Conservation (phyloP, 345 rosid genomes). For the Lenwebbia sp. region DNA sequence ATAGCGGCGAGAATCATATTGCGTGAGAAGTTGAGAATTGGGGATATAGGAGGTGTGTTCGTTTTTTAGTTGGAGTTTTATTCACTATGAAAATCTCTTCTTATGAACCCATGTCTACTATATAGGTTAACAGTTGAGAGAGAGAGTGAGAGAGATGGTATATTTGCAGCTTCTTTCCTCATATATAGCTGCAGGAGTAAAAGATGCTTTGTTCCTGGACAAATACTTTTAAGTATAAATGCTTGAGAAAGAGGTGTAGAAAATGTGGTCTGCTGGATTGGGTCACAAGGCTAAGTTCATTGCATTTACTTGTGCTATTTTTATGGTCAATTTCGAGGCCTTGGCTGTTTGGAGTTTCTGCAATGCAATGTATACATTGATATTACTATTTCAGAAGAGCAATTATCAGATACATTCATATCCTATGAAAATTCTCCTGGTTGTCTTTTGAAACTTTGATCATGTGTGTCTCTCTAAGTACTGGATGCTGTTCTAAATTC, state of each 20-base stretch:
- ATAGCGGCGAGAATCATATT: slow-evolving; percentile 59
- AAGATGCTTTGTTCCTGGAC: too few species aligned
- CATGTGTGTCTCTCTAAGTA: neutral
- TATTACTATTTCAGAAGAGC: neutral
- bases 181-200: too few species aligned
- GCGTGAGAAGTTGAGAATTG: slow-evolving; percentile 63
- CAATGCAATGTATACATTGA: neutral
- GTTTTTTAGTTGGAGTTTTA: neutral
- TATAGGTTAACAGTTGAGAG: neutral
- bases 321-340: neutral
- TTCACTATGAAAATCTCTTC: neutral
- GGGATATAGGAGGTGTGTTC: slow-evolving; percentile 61
- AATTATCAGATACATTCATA: too few species aligned
- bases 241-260: neutral
- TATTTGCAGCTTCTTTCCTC: too few species aligned
- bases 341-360: neutral
- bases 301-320: neutral
- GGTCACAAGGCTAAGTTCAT: neutral
- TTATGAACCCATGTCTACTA: neutral
- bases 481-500: neutral
- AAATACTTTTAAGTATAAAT: too few species aligned
- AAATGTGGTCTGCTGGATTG: neutral
- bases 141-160: neutral
- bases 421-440: neutral
- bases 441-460: neutral